Base-by-base conservation (phyloP, 192 early-diverging fungal species). In the Coemansia sp. region DNA sequence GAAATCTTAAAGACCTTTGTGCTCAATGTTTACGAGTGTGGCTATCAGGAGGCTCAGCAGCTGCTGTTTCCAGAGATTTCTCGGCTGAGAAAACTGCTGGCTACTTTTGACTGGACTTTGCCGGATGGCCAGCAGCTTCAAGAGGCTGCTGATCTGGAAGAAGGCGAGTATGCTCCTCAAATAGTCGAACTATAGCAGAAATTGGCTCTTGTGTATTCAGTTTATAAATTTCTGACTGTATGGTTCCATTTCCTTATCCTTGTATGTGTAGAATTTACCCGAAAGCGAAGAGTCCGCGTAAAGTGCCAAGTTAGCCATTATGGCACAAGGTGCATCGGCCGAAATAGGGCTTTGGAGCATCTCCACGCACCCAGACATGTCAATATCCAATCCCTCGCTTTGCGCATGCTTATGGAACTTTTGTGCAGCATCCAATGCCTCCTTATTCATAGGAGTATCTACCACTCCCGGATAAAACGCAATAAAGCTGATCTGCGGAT, bases 401-500 rank as follows among this genome's bases (percentile, higher is more conserved):
- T 55, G 20, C 10, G 38, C 23, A 6, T 37, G 10, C 9, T 38
- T 23, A 13, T 36, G 46, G 18, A 37, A 67, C 3, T 38, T 15
- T 1, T 23, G 3, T 1, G 60, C 70, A 23, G 46, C 40, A 5
- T 44, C 52, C 16, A 63, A 6, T 0, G 60, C 64, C 35, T 19
- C 15, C 4, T 44, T 11, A 37, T 73, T 59, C 91, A 95, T 93
- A 16, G 79, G 85, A 3, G 91, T 95, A 51, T 89, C 88, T 7
- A 95, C 87, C 12, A 91, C 88, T 55, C 92, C 92, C 6, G 94
- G 94, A 20, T 91, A 86, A 40, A 96, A 54, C 6, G 89, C 83
- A 55, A 93, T 49, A 1, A 82, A 61, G 2, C 81, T 82, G 10
- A 93, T 54, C 18, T 84, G 77, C 1, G 84, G 76, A 65, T 96